These are phyloP conservation scores for Byssothecium circinans DNA, from an alignment of 2,329 filamentous ascomycete species.

Conservation along the genomic window DNA sequence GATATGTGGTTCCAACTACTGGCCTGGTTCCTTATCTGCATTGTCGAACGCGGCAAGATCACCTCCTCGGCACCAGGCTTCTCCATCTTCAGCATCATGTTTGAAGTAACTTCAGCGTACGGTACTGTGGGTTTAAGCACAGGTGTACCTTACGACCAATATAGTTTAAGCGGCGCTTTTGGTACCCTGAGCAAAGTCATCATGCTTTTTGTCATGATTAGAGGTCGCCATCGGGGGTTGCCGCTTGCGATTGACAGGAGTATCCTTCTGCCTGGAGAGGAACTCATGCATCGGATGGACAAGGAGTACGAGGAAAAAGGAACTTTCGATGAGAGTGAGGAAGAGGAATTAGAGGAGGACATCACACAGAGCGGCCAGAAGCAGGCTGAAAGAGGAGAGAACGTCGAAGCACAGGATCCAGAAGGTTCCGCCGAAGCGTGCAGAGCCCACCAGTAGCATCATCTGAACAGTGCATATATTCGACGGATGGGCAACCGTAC, in stretches of 20 bases:
- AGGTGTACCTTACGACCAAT: constrained; percentile 57
- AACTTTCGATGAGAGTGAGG: constrained; percentile 2
- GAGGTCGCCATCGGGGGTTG: constrained; percentile 32
- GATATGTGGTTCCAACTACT: constrained; percentile 68
- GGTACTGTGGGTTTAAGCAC: constrained; percentile 64
- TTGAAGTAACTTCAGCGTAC: constrained; percentile 61
- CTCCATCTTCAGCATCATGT: constrained; percentile 44
- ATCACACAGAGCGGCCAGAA: constrained; percentile 18
- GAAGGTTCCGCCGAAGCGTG: no score
- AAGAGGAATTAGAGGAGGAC: constrained; percentile 19
- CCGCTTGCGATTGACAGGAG: constrained; percentile 36
- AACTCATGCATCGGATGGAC: constrained; percentile 40
- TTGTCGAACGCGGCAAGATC: constrained; percentile 62
- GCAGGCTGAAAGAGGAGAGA: no score
- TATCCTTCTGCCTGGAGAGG: constrained; percentile 35
- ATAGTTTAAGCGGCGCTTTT: constrained; percentile 60
- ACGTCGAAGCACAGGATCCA: no score
- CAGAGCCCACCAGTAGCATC: no score
- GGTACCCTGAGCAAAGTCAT: constrained; percentile 61
- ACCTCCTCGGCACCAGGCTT: constrained; percentile 40
- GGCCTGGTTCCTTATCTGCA: constrained; percentile 61
- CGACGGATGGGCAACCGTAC: no score
- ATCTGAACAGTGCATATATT: no score
- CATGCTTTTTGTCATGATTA: constrained; percentile 59
- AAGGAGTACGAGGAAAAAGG: constrained; percentile 27